Evolutionary conservation across 1,284 basidiomycete genomes (phyloP).

Genomic region (Ustilago bromivora): DNA sequence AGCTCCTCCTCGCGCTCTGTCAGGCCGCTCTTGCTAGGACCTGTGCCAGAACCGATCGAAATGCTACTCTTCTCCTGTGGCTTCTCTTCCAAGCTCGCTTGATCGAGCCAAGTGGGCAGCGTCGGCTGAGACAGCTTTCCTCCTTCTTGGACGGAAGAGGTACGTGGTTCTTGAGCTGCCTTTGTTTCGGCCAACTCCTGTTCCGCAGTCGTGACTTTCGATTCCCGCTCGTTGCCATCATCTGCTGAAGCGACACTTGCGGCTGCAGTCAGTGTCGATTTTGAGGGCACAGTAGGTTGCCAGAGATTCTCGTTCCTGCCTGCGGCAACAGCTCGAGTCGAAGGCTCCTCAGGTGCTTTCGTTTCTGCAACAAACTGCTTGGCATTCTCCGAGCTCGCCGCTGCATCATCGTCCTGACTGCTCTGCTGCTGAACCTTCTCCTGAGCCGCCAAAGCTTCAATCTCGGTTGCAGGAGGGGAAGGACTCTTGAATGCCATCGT

Average conservation of each 20-base stretch:
- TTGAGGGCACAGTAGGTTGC: conserved; percentile 46
- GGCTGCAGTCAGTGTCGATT: conserved; percentile 30
- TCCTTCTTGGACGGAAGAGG: conserved; percentile 7
- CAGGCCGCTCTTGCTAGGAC: conserved; percentile 18
- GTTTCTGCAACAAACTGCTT: conserved; percentile 39
- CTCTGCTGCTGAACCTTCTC: conserved; percentile 7
- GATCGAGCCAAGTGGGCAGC: conserved; percentile 34
- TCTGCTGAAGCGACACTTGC: conserved; percentile 16
- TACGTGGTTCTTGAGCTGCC: conserved; percentile 32
- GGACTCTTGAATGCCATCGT: conserved; percentile 49
- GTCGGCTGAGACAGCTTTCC: conserved; percentile 41
- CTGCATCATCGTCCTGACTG: neutral
- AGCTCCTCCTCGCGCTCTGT: conserved; percentile 49
- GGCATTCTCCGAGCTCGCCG: conserved; percentile 24
- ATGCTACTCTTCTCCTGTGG: conserved; percentile 24
- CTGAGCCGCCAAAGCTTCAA: neutral
- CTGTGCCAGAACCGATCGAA: conserved; percentile 37
- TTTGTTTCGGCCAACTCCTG: conserved; percentile 34
- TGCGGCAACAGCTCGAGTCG: conserved; percentile 29
- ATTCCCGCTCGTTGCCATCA: conserved; percentile 10
- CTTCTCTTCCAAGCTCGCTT: conserved; percentile 13
- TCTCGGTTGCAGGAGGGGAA: conserved; percentile 33
- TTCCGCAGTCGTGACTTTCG: conserved; percentile 31
- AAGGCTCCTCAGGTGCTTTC: conserved; percentile 47
- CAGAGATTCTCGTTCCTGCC: conserved; percentile 28